Evolutionary conservation across 768 basidiomycete species (phyloP), one percentile per base, ranked within the genome.

Genomic region (Amanita pallidorosea): DNA sequence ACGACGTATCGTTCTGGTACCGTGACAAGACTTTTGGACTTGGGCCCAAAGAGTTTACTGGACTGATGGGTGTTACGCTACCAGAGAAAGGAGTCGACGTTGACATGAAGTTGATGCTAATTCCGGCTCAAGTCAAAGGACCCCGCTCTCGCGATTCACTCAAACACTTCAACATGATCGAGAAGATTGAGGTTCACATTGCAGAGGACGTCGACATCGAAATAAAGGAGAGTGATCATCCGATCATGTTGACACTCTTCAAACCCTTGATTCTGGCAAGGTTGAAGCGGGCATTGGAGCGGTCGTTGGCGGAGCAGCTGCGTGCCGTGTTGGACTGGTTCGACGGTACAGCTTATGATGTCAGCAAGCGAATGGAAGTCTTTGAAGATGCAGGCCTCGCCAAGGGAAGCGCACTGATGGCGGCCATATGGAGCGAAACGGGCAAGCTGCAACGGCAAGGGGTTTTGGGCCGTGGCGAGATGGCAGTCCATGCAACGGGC

Each of bases 1-100:
- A 71, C 53, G 79, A 87, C 29, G 75, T 88, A 0, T 85, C 85
- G 0, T 88, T 88, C 69, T 87, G 75, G 63, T 87, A 83, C 64
- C 74, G 72, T 34, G 84, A 88, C 64, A 79, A 83, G 57, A 66
- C 63, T 2, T 67, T 77, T 3, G 55, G 69, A 2, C 51, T 84
- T 38, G 72, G 76, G 0, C 81, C 81, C 0, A 65, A 64, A 45
- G 75, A 81, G 46, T 79, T 77, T 61, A 79, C 74, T 1, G 85
- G 85, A 0, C 68, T 85, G 31, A 66, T 85, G 42, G 76, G 71
- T 35, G 71, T 87, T 51, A 72, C 66, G 9, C 71, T 88, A 7
- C 85, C 85, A 0, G 72, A 74, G 2, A 75, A 83, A 53, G 85
- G 84, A 27, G 64, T 88, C 56, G 80, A 85, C 53, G 59, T 88